These are phyloP conservation scores for Rhodosporidiobolus odoratus DNA, from an alignment of 768 basidiomycete species.

Conservation along the genomic window DNA sequence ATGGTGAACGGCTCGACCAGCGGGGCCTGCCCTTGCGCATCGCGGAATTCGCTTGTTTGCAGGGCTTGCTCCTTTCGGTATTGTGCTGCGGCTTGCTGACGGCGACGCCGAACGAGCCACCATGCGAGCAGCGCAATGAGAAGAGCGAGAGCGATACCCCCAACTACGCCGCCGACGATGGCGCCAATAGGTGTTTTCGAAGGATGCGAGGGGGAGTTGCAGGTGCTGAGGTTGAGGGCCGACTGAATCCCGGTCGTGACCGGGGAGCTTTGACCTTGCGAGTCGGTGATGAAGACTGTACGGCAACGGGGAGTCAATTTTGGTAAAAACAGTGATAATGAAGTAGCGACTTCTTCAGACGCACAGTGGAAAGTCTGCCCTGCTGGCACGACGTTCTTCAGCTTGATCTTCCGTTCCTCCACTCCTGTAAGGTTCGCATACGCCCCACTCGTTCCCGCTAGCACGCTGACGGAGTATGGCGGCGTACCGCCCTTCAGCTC, in stretches of 20 bases:
- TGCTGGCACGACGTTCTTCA: constrained; percentile 17
- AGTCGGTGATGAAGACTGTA: constrained; percentile 34
- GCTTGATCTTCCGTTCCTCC: background rate
- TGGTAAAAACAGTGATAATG: background rate
- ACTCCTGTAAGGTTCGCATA: constrained; percentile 28
- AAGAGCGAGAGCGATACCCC: constrained; percentile 18
- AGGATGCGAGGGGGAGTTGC: background rate
- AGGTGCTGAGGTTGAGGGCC: background rate
- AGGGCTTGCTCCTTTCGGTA: constrained; percentile 5
- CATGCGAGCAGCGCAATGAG: constrained; percentile 20
- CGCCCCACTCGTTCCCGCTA: constrained; percentile 2
- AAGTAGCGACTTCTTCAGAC: too few species aligned
- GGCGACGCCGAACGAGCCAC: constrained; percentile 14
- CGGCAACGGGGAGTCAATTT: too few species aligned
- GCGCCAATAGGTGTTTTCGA: background rate
- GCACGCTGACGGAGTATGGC: constrained; percentile 23
- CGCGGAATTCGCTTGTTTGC: constrained; percentile 25
- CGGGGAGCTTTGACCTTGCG: background rate
- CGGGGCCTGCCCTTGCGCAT: constrained; percentile 26
- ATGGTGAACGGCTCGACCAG: constrained; percentile 33
- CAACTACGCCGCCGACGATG: constrained; percentile 30
- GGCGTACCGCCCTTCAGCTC: constrained; percentile 3
- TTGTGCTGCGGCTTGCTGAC: background rate
- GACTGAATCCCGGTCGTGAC: constrained; percentile 9
- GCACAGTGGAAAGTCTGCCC: constrained; percentile 23